Percentiles rank a stretch among this genome's conserved stretches.
Evolutionary conservation across 2,329 filamentous ascomycete species (phyloP).

Genomic region (Juglanconis sp.): DNA sequence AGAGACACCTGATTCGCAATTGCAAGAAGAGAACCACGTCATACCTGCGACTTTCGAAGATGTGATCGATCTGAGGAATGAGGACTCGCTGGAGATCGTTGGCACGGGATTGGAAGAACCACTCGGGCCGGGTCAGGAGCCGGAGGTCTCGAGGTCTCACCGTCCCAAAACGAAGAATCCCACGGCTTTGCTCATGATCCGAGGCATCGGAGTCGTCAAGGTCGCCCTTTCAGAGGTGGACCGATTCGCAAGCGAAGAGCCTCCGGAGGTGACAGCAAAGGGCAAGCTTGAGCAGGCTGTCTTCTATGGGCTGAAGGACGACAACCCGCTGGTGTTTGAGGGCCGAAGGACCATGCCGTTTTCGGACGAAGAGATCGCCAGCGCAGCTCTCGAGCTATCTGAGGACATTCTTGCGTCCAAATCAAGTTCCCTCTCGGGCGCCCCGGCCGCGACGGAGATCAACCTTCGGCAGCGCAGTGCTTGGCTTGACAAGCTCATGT

Average conservation of each 20-base stretch:
- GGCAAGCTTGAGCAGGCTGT: constrained; percentile 92
- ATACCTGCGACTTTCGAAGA: constrained; percentile 76
- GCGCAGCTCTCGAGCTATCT: constrained; percentile 76
- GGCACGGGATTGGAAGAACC: constrained; percentile 63
- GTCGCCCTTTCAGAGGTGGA: constrained; percentile 57
- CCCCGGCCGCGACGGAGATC: constrained; percentile 74
- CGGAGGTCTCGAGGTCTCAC: constrained; percentile 47
- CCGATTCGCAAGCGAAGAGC: constrained; percentile 55
- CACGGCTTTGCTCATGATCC: constrained; percentile 58
- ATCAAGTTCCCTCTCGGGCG: constrained; percentile 68
- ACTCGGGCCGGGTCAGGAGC: constrained; percentile 29
- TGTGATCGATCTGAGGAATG: constrained; percentile 72
- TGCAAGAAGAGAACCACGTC: constrained; percentile 64
- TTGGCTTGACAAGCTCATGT: constrained; percentile 72
- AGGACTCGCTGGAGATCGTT: constrained; percentile 60
- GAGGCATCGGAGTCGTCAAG: constrained; percentile 60
- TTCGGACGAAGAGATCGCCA: constrained; percentile 65
- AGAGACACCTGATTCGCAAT: constrained; percentile 72
- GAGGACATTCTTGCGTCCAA: constrained; percentile 76
- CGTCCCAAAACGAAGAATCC: constrained; percentile 60
- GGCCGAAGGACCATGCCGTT: constrained; percentile 66
- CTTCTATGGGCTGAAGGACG: constrained; percentile 78
- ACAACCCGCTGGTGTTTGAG: constrained; percentile 85
- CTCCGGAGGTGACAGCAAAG: constrained; percentile 71
- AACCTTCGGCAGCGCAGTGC: constrained; percentile 72